Base-by-base conservation (phyloP, 2,329 filamentous ascomycete genomes). In the Beauveria bassiana region DNA sequence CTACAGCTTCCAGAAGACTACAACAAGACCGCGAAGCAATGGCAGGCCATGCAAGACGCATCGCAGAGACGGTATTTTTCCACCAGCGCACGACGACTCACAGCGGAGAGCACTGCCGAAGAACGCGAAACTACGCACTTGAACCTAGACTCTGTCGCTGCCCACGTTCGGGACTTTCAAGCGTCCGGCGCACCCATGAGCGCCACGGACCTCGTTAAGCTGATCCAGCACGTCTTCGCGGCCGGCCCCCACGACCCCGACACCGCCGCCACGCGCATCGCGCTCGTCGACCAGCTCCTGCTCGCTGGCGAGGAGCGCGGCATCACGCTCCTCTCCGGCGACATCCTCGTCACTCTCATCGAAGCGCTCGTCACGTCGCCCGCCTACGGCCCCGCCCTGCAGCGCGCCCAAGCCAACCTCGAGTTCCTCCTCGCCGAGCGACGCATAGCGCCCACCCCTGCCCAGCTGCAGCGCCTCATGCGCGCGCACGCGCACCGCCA, bases 271-370 rank as follows among this genome's bases (percentile, higher is more conserved):
- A 62, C 70, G 20, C 73, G 76, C 46, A 68, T 78, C 1, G 66
- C 70, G 22, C 67, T 81, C 5, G 73, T 78, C 2, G 73, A 80
- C 50, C 69, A 76, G 38, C 67, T 83, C 14, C 68, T 82, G 8
- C 69, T 74, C 16, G 77, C 76, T 5, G 75, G 81, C 57, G 72
- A 78, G 50, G 77, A 79, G 64, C 77, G 80, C 9, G 76, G 78
- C 20, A 69, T 80, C 61, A 63, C 69, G 2, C 68, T 81, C 22
- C 67, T 79, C 60, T 71, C 73, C 31, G 71, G 77, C 61, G 77
- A 81, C 28, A 70, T 86, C 58, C 74, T 87, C 54, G 74, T 80
- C 14, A 68, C 74, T 10, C 71, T 83, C 40, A 76, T 83, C 16
- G 75, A 78, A 60, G 69, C 72, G 4, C 70, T 77, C 1, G 70